phyloP scores from a whole-genome alignment of 345 rosid species.

The Eucalyptus viminalis region DNA sequence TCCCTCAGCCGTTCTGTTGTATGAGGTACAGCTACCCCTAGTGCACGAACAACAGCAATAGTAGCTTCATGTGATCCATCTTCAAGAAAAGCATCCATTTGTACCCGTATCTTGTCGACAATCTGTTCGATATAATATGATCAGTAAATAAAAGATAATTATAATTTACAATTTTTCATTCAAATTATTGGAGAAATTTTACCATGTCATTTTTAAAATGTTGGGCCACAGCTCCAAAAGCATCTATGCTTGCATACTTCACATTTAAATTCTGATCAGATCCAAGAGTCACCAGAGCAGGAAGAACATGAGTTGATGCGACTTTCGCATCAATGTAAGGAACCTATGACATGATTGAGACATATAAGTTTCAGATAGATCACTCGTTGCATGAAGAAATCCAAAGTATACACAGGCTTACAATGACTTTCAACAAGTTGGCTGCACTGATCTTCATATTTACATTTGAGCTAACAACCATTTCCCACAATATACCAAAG shows the following conservation, averaged over 20 bases:
- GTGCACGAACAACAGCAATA: conserved; percentile 79
- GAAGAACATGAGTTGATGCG: conserved; percentile 74
- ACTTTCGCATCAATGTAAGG: conserved; percentile 74
- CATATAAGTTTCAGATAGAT: background rate
- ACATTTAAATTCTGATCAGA: conserved; percentile 88
- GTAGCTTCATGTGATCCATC: conserved; percentile 98
- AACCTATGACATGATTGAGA: conserved; percentile 26
- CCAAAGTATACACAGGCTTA: conserved; percentile 21
- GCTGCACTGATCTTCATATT: conserved; percentile 82
- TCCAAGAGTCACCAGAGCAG: conserved; percentile 92
- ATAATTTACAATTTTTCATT: background rate
- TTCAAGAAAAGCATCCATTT: conserved; percentile 99
- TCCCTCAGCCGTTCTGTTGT: conserved; percentile 86
- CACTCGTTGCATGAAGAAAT: background rate
- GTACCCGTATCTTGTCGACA: conserved; percentile 94
- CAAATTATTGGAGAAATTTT: background rate
- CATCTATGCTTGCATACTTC: conserved; percentile 93
- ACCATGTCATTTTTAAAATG: conserved; percentile 93
- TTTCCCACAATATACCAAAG: conserved; percentile 87
- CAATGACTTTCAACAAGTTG: conserved; percentile 67
- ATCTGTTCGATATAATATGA: conserved; percentile 28
- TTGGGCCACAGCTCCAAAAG: conserved; percentile 93
- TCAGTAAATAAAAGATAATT: background rate
- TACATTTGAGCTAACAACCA: conserved; percentile 76
- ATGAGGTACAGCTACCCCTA: conserved; percentile 81